Percentiles rank a stretch among this genome's conserved stretches.
These are phyloP conservation scores for Epichloe aotearoae DNA, from an alignment of 2,329 filamentous ascomycete species.

Conservation along the genomic window DNA sequence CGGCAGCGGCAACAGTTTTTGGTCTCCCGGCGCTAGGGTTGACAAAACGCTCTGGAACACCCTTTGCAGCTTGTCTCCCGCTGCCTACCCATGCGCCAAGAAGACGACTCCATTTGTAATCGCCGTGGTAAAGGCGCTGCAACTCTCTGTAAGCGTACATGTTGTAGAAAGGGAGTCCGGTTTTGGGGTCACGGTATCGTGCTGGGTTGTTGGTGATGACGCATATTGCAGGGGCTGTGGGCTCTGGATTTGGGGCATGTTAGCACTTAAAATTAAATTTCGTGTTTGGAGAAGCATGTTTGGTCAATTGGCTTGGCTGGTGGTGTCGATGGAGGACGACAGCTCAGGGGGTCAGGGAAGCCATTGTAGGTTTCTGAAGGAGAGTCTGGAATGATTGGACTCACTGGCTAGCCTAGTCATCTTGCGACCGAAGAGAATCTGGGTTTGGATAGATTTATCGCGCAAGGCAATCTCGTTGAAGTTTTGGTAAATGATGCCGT, in stretches of 20 bases:
- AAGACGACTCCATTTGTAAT: slow-evolving; percentile 71
- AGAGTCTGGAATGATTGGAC: slow-evolving; percentile 11
- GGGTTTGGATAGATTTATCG: slow-evolving; percentile 43
- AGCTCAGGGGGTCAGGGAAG: no score
- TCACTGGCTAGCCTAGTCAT: slow-evolving; percentile 44
- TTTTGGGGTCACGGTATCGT: slow-evolving; percentile 72
- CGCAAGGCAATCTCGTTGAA: slow-evolving; percentile 43
- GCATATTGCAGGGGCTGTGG: slow-evolving; percentile 46
- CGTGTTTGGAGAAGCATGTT: background rate
- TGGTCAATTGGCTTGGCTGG: background rate
- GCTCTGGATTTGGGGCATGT: slow-evolving; percentile 24
- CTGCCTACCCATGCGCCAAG: slow-evolving; percentile 74
- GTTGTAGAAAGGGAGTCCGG: slow-evolving; percentile 70
- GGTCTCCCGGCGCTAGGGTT: slow-evolving; percentile 18
- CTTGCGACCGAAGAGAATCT: slow-evolving; percentile 44
- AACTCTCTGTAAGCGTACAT: slow-evolving; percentile 71
- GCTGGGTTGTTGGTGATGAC: slow-evolving; percentile 74
- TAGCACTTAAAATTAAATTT: background rate
- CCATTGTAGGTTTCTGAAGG: no score
- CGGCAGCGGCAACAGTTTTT: background rate
- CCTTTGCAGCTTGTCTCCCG: slow-evolving; percentile 48
- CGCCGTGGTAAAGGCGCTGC: slow-evolving; percentile 55
- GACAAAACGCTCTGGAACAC: slow-evolving; percentile 68
- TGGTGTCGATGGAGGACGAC: background rate
- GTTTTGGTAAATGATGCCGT: slow-evolving; percentile 46